These are phyloP conservation scores for Pleurotus eryngii DNA, from an alignment of 768 basidiomycete species.

Conservation along the genomic window DNA sequence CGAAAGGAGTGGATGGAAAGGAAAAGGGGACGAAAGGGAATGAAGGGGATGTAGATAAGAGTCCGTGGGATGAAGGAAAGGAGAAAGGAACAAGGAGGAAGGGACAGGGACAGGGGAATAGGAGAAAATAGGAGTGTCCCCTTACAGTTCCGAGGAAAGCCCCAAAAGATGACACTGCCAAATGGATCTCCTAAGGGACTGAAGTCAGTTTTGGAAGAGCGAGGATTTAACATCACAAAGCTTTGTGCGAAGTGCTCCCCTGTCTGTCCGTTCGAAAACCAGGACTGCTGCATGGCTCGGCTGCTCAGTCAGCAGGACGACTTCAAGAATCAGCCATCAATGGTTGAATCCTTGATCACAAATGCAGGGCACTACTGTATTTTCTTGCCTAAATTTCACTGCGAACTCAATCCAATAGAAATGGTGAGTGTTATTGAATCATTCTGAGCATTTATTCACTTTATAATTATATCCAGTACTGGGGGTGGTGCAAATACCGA, in stretches of 20 bases:
- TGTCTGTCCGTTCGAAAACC: constrained; percentile 18
- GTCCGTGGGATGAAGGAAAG: too few relatives aligned
- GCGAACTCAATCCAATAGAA: constrained; percentile 38
- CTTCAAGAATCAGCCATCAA: constrained; percentile 24
- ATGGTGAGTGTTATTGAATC: constrained; percentile 20
- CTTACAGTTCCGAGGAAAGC: constrained; percentile 9
- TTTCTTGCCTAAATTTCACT: constrained; percentile 33
- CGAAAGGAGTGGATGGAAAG: too few relatives aligned
- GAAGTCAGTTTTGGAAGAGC: constrained; percentile 23
- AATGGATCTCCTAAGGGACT: constrained; percentile 29
- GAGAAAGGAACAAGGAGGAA: too few relatives aligned
- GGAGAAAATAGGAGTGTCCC: too few relatives aligned
- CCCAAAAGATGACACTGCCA: constrained; percentile 12
- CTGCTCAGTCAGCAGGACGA: constrained; percentile 30
- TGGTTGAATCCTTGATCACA: constrained; percentile 24
- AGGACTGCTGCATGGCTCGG: constrained; percentile 26
- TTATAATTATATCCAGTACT: constrained; percentile 6
- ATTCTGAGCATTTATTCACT: background rate
- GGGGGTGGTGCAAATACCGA: constrained; percentile 33
- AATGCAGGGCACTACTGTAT: background rate
- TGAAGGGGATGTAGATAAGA: too few relatives aligned
- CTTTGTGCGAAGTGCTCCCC: constrained; percentile 22
- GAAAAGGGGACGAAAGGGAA: too few relatives aligned
- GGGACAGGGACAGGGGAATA: too few relatives aligned
- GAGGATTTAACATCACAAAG: constrained; percentile 20